Evolutionary conservation across 2,329 filamentous ascomycete genomes (phyloP).

Genomic region (Incumbomyces delicatus): DNA sequence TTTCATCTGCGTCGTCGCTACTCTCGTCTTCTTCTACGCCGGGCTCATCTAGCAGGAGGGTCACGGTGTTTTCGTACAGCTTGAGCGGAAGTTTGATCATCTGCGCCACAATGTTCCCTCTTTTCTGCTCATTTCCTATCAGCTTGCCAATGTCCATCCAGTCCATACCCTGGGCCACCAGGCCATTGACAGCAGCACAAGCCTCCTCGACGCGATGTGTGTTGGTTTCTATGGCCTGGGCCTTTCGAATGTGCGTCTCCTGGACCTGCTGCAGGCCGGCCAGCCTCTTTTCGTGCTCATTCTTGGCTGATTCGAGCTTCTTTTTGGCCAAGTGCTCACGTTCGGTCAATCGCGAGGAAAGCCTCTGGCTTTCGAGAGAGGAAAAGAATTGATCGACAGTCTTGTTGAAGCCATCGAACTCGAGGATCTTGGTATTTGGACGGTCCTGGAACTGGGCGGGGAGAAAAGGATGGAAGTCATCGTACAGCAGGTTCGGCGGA

Average conservation of each 20-base stretch:
- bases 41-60: conserved; percentile 65
- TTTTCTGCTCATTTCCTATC: conserved; percentile 75
- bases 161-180: conserved; percentile 93
- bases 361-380: conserved; percentile 84
- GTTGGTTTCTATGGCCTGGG: conserved; percentile 82
- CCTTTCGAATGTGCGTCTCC: conserved; percentile 74
- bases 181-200: conserved; percentile 79
- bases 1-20: conserved; percentile 44
- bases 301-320: conserved; percentile 74
- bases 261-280: conserved; percentile 75
- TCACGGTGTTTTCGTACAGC: conserved; percentile 80
- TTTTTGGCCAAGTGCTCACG: conserved; percentile 69
- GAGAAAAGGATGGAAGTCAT: conserved; percentile 90
- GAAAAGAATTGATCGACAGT: conserved; percentile 97
- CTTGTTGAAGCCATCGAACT: conserved; percentile 79
- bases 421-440: conserved; percentile 55
- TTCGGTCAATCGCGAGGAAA: conserved; percentile 74
- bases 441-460: conserved; percentile 69
- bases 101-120: conserved; percentile 73
- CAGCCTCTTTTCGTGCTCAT: conserved; percentile 76
- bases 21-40: conserved; percentile 54
- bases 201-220: conserved; percentile 85
- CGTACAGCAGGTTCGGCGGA: conserved; percentile 55
- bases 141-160: conserved; percentile 86
- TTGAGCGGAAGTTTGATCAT: conserved; percentile 82